Base-by-base conservation (phyloP, 1,284 basidiomycete species). In the Cerrena zonata region DNA sequence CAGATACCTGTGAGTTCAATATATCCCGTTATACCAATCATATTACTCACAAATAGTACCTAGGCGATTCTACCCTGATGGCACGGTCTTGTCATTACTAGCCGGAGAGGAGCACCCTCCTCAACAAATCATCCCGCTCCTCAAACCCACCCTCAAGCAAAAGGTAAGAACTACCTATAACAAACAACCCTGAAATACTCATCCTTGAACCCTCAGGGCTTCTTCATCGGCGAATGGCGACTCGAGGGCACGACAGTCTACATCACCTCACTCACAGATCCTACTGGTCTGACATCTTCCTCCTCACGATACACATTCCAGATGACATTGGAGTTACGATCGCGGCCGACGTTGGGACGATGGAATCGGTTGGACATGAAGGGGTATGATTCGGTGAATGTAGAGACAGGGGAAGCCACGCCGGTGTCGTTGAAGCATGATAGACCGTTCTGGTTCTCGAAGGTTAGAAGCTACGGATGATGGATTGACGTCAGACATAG, bases 381-480 rank as follows among this genome's bases (percentile, higher is more conserved):
- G 42, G 75, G 77, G 12, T 95, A 95, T 65, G 77, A 86, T 52
- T 85, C 84, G 0, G 78, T 93, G 26, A 80, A 89, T 55, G 62
- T 88, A 23, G 79, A 78, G 41, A 89, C 79, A 19, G 91, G 89
- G 2, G 91, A 94, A 66, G 73, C 79, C 12, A 67, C 79, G 19
- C 81, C 86, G 18, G 71, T 95, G 42, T 75, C 80, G 5, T 71
- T 94, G 58, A 90, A 88, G 64, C 84, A 94, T 61, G 89, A 93
- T 65, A 77, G 90, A 53, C 83, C 91, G 22, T 96, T 92, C 66
- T 93, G 89, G 82, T 96, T 96, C 68, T 94, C 91, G 39, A 92
- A 90, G 69, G 88, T 91, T 48, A 73, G 74, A 57, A 87, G 85
- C 45, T 79, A 75, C 60, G 54, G 30, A 15, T 34, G 30, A 34